phyloP scores from a whole-genome alignment of 257 asterid species.

The Hygrophila difformis region DNA sequence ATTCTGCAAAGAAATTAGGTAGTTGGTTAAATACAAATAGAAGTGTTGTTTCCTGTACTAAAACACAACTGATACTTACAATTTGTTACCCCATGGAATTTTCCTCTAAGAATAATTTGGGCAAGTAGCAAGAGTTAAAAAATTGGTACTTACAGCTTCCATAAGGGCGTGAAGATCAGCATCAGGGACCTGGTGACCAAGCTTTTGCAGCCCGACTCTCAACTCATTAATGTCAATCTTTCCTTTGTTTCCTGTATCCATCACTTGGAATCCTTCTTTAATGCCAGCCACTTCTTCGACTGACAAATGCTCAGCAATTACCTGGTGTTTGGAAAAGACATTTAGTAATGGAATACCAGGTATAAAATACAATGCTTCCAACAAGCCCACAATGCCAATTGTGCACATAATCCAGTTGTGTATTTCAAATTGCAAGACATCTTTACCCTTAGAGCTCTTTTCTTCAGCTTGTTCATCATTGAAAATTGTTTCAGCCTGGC shows the following conservation, averaged over 20 bases:
- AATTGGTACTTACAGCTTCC: slow-evolving; percentile 52
- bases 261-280: slow-evolving; percentile 43
- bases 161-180: slow-evolving; percentile 43
- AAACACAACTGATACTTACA: no score
- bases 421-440: neutral
- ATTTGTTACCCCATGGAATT: no score
- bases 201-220: slow-evolving; percentile 48
- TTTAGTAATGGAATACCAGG: slow-evolving; percentile 9
- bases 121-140: neutral
- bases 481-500: slow-evolving; percentile 61
- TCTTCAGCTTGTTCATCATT: slow-evolving; percentile 61
- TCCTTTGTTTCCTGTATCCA: slow-evolving; percentile 55
- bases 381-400: neutral
- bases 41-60: no score
- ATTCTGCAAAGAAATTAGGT: no score
- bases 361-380: neutral
- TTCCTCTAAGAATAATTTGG: neutral
- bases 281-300: slow-evolving; percentile 63
- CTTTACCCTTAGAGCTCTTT: slow-evolving; percentile 44
- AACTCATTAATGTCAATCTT: slow-evolving; percentile 49
- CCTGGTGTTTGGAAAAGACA: slow-evolving; percentile 23
- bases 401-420: neutral
- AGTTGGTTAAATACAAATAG: no score
- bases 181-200: slow-evolving; percentile 62
- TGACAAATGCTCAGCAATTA: slow-evolving; percentile 54